Percentiles rank a stretch among this genome's conserved stretches.
phyloP scores from a whole-genome alignment of 2,329 filamentous ascomycete species.

The Trichoderma aggressivum region DNA sequence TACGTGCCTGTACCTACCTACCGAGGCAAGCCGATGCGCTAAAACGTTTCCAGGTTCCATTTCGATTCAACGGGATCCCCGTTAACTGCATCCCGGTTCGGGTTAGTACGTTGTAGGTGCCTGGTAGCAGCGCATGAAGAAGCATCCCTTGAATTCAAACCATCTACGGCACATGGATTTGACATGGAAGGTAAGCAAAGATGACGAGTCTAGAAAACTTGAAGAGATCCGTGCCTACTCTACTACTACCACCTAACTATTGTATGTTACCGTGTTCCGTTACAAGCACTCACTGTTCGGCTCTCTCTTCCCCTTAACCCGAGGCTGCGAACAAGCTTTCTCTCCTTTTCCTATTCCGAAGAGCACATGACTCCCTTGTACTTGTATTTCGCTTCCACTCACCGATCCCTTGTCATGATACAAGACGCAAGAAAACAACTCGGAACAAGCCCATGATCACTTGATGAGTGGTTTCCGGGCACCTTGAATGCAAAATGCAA shows the following conservation, averaged over 20 bases:
- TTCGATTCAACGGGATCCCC: background rate
- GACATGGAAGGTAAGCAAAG: background rate
- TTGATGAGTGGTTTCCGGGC: background rate
- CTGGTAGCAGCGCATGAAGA: background rate
- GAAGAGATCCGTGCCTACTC: background rate
- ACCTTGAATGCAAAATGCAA: background rate
- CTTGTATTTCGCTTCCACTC: constrained; percentile 4
- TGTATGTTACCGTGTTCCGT: background rate
- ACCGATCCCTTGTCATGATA: background rate
- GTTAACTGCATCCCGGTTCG: background rate
- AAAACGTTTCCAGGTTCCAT: too few species aligned
- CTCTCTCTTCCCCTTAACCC: background rate
- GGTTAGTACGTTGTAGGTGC: background rate
- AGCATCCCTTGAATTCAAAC: constrained; percentile 1
- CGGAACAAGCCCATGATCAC: background rate
- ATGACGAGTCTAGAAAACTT: background rate
- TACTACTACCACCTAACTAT: too few species aligned
- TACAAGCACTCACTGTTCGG: background rate
- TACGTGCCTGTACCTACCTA: background rate
- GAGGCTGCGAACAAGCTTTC: background rate
- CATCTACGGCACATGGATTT: background rate
- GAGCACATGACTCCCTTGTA: constrained; percentile 7
- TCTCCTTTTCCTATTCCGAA: background rate
- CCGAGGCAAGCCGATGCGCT: background rate
- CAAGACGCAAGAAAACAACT: constrained; percentile 1